phyloP scores from a whole-genome alignment of 179 eudicot species.

The Patellifolia procumbens region DNA sequence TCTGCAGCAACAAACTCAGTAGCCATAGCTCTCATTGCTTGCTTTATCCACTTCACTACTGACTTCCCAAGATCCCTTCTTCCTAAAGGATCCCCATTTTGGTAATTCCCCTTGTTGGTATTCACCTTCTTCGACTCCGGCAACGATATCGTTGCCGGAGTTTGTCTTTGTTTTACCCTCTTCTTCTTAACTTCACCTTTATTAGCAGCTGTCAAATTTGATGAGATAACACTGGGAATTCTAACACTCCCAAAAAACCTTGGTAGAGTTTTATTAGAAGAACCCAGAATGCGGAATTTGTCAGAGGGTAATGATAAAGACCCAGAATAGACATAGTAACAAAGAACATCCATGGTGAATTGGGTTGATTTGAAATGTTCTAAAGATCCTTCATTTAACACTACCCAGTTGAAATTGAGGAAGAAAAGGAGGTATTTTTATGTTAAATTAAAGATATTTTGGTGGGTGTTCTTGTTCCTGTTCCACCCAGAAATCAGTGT shows the following conservation, averaged over 20 bases:
- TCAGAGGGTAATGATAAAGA: constrained; percentile 21
- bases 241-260: constrained; percentile 1
- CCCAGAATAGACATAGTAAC: constrained; percentile 22
- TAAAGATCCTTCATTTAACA: background rate
- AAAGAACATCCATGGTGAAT: constrained; percentile 29
- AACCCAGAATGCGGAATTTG: constrained; percentile 1
- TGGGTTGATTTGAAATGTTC: background rate
- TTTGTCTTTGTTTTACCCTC: constrained; percentile 7
- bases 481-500: background rate
- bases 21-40: constrained; percentile 86
- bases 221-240: constrained; percentile 4
- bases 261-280: background rate
- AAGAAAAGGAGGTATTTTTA: background rate
- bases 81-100: constrained; percentile 80
- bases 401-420: background rate
- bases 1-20: constrained; percentile 59
- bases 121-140: background rate
- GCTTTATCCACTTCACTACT: constrained; percentile 68
- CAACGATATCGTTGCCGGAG: background rate
- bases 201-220: background rate
- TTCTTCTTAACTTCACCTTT: background rate
- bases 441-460: background rate
- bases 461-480: background rate
- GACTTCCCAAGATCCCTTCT: constrained; percentile 66
- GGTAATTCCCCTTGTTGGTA: constrained; percentile 15